Base-by-base conservation (phyloP, 2,329 filamentous ascomycete genomes). In the Paecilomyces sp. region DNA sequence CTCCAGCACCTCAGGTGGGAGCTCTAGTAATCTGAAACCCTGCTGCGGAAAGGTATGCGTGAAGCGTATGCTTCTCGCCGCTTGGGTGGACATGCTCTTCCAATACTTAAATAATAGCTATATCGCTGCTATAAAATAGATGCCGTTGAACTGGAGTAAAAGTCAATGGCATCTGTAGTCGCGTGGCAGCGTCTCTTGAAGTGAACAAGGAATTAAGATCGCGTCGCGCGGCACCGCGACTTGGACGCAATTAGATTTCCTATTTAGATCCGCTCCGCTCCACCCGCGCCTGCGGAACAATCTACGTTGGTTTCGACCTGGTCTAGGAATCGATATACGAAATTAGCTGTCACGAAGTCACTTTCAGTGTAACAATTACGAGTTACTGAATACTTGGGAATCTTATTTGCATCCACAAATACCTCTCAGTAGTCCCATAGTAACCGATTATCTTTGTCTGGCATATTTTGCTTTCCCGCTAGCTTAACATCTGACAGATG, bases 1-100 rank as follows among this genome's bases (percentile, higher is more conserved):
- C 36, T 81, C 77, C 12, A 85, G 77, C 36, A 88, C 67, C 34
- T 85, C 82, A 2, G 83, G 73, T 12, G 85, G 81, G 18, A 88
- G 77, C 72, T 88, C 85, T 22, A 88, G 77, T 33, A 88, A 75
- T 47, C 83, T 80, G 68, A 86, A 82, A 24, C 77, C 77, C 65
- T 84, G 78, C 64, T 84, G 79, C 4, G 72, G 72, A n/a, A 66
- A 62, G 4, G 68, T 72, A 55, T 78, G 70, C 18, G 75, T 77
- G 65, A 80, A 76, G 5, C 73, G 68, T 51, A 79, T 71, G 56
- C 69, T 69, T 18, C 59, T 66, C 9, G 71, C 65, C 15, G 68
- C 60, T 66, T 77, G 75, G 18, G 75, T 77, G 22, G 75, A 71
- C 75, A 77, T 78, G 22, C 51, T 22, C 22, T 51, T 6, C 28